Percentiles rank a stretch among this genome's conserved stretches.
Evolutionary conservation across 331 rosid genomes (phyloP).

Genomic region (Erythrophleum ivorense): DNA sequence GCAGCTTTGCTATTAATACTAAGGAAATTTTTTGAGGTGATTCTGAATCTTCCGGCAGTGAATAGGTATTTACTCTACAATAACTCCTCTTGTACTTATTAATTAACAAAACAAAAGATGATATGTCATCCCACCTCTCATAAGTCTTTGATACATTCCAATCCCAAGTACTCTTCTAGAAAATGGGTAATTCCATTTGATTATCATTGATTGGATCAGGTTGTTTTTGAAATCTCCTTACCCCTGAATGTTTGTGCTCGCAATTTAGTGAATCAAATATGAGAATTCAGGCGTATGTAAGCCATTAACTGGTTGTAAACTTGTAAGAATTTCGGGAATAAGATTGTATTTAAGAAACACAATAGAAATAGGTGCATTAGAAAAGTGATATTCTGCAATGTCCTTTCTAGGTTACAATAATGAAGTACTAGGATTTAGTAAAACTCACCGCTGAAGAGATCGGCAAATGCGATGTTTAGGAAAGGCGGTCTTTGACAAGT

Average conservation of each 20-base stretch:
- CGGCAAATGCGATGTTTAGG: neutral
- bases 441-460: constrained; percentile 22
- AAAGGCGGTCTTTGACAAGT: neutral
- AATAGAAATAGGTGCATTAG: constrained; percentile 11
- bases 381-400: constrained; percentile 10
- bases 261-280: constrained; percentile 8
- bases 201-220: constrained; percentile 7
- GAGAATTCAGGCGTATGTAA: neutral
- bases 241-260: neutral
- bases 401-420: constrained; percentile 19
- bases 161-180: constrained; percentile 23
- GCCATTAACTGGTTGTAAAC: neutral
- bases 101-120: neutral
- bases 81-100: neutral
- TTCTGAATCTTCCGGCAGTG: constrained; percentile 79
- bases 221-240: constrained; percentile 29
- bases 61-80: constrained; percentile 62
- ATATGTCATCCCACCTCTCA: constrained; percentile 24
- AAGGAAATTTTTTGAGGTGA: constrained; percentile 75
- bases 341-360: neutral
- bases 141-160: constrained; percentile 1
- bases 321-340: constrained; percentile 14
- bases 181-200: neutral
- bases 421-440: constrained; percentile 1
- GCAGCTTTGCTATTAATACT: constrained; percentile 72